phyloP scores from a whole-genome alignment of 2,329 filamentous ascomycete genomes.

The Aspergillus sp. region DNA sequence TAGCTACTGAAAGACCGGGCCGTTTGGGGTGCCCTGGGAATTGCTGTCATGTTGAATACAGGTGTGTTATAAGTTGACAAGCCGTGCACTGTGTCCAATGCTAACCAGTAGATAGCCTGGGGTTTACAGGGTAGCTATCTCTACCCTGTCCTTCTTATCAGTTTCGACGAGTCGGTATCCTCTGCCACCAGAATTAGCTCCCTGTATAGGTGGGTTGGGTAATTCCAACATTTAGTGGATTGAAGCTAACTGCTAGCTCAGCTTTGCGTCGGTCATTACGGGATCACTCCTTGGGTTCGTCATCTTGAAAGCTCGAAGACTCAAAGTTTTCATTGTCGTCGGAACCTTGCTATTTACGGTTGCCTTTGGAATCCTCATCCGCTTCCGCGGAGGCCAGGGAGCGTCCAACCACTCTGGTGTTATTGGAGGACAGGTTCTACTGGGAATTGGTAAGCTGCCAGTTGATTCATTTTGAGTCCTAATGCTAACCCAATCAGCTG shows the following conservation, averaged over 20 bases:
- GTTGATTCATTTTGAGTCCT: no score
- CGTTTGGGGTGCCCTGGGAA: slow-evolving; percentile 56
- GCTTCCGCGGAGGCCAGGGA: slow-evolving; percentile 49
- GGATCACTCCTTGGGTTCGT: slow-evolving; percentile 51
- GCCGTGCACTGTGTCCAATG: slow-evolving; percentile 10
- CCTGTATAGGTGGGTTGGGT: slow-evolving; percentile 42
- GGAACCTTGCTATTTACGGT: slow-evolving; percentile 55
- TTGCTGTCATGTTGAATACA: slow-evolving; percentile 34
- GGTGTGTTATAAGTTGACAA: slow-evolving; percentile 7
- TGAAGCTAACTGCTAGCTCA: not conserved
- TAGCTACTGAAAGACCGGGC: slow-evolving; percentile 53
- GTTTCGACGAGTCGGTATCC: slow-evolving; percentile 51
- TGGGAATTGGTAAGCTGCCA: slow-evolving; percentile 44
- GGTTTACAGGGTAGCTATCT: slow-evolving; percentile 57
- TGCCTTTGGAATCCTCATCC: slow-evolving; percentile 58
- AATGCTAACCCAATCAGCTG: slow-evolving; percentile 26
- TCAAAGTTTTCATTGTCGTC: slow-evolving; percentile 56
- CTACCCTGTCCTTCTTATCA: slow-evolving; percentile 54
- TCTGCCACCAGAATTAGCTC: slow-evolving; percentile 53
- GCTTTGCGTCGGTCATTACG: slow-evolving; percentile 49
- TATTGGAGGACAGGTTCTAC: slow-evolving; percentile 54
- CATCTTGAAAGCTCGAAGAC: slow-evolving; percentile 49
- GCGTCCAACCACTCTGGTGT: slow-evolving; percentile 45
- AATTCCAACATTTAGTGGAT: no score
- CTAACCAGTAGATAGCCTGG: slow-evolving; percentile 35